These are phyloP conservation scores for Chenopodium quinoa DNA, from an alignment of 148 eudicot species.

Conservation along the genomic window DNA sequence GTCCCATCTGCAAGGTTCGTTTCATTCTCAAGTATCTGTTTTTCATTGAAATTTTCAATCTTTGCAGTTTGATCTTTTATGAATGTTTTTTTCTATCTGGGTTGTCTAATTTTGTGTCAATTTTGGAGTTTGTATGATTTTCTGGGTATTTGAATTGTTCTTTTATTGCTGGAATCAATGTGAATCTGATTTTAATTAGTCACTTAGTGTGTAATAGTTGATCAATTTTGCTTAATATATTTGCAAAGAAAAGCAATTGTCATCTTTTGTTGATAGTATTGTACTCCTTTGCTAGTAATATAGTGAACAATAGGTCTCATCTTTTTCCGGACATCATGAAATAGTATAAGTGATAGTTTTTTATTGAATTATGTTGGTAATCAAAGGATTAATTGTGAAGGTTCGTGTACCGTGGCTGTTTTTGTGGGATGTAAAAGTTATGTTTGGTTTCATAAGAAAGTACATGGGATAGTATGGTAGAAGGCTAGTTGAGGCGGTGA, in stretches of 20 bases:
- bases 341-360: neutral
- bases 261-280: neutral
- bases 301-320: neutral
- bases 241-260: neutral
- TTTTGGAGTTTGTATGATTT: neutral
- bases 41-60: neutral
- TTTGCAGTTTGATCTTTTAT: neutral
- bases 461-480: neutral
- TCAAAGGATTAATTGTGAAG: neutral
- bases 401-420: neutral
- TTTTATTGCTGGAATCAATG: neutral
- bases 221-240: neutral
- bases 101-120: neutral
- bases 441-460: neutral
- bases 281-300: neutral
- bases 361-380: neutral
- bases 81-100: neutral
- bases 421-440: neutral
- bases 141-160: too few relatives aligned
- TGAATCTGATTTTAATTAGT: neutral
- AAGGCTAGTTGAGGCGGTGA: neutral
- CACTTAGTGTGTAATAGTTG: neutral
- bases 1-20: constrained; percentile 69
- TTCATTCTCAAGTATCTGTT: neutral
- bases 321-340: neutral